Conservation (phyloP, 805 yeast species). For the Candida khao-thaluensis region DNA sequence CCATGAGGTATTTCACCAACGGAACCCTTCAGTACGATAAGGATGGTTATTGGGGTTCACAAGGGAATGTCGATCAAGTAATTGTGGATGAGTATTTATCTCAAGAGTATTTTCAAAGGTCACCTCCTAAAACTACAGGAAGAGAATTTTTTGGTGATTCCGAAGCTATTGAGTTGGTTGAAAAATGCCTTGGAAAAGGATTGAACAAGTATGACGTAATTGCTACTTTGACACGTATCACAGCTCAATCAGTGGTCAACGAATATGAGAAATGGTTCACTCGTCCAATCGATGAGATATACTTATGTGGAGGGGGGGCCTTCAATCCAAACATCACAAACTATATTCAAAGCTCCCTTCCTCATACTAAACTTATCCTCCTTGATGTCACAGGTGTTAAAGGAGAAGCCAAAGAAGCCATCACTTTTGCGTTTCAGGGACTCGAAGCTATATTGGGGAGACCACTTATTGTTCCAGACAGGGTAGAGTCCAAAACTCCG, state of each 20-base stretch:
- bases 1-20: slow-evolving; percentile 22
- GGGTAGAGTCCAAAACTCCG: slow-evolving; percentile 18
- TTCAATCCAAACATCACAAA: slow-evolving; percentile 20
- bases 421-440: slow-evolving; percentile 24
- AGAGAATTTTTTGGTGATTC: slow-evolving; percentile 25
- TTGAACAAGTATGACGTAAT: slow-evolving; percentile 18
- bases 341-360: slow-evolving; percentile 16
- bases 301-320: slow-evolving; percentile 27
- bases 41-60: slow-evolving; percentile 22
- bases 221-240: slow-evolving; percentile 25
- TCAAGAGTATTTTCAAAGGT: slow-evolving; percentile 17
- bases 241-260: slow-evolving; percentile 22
- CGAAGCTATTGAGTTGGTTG: slow-evolving; percentile 15
- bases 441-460: slow-evolving; percentile 22
- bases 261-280: slow-evolving; percentile 18
- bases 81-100: slow-evolving; percentile 20
- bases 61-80: slow-evolving; percentile 20
- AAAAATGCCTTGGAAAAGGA: slow-evolving; percentile 13
- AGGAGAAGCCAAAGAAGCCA: slow-evolving; percentile 21
- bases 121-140: slow-evolving; percentile 26
- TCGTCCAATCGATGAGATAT: slow-evolving; percentile 20
- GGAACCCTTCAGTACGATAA: slow-evolving; percentile 19
- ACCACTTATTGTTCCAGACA: slow-evolving; percentile 20
- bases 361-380: slow-evolving; percentile 19
- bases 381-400: slow-evolving; percentile 14